Evolutionary conservation across 1,284 basidiomycete genomes (phyloP).

Genomic region (Fomitiporia mediterranea): DNA sequence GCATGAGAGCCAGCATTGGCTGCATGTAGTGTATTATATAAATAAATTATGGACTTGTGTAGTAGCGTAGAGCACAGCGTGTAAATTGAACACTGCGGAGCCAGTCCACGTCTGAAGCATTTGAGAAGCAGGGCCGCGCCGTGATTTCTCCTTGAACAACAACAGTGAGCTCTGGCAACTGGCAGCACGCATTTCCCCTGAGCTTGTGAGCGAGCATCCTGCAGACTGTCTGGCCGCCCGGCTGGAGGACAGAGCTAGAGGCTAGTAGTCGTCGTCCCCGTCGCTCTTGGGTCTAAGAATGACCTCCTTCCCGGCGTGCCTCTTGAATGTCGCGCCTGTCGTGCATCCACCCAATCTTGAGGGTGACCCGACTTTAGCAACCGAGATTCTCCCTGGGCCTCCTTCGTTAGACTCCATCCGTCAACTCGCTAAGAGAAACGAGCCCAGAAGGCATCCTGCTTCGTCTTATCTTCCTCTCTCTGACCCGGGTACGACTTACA

Average conservation of each 20-base stretch:
- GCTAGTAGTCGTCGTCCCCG: too few species aligned
- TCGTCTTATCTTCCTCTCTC: slow-evolving; percentile 71
- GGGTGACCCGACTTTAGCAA: slow-evolving; percentile 70
- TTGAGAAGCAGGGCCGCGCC: too few species aligned
- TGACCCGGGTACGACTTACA: slow-evolving; percentile 80
- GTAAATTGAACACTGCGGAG: too few species aligned
- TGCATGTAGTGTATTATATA: too few species aligned
- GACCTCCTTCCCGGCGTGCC: slow-evolving; percentile 18
- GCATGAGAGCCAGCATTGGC: too few species aligned
- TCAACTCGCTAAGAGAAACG: slow-evolving; percentile 61
- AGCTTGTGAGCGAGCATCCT: not conserved
- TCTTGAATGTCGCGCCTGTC: slow-evolving; percentile 41
- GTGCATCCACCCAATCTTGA: slow-evolving; percentile 73
- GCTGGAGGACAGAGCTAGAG: not conserved
- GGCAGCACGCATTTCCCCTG: not conserved
- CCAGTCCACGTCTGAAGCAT: too few species aligned
- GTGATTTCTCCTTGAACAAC: not conserved
- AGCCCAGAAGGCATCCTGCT: slow-evolving; percentile 65
- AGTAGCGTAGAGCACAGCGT: too few species aligned
- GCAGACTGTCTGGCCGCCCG: not conserved
- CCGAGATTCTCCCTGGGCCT: slow-evolving; percentile 79
- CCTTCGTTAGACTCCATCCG: slow-evolving; percentile 64
- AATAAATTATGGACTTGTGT: too few species aligned
- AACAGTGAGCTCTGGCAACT: not conserved
- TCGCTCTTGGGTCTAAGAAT: too few species aligned